These are phyloP conservation scores for Solanum appendiculatum DNA, from an alignment of 257 asterid species.

Conservation along the genomic window DNA sequence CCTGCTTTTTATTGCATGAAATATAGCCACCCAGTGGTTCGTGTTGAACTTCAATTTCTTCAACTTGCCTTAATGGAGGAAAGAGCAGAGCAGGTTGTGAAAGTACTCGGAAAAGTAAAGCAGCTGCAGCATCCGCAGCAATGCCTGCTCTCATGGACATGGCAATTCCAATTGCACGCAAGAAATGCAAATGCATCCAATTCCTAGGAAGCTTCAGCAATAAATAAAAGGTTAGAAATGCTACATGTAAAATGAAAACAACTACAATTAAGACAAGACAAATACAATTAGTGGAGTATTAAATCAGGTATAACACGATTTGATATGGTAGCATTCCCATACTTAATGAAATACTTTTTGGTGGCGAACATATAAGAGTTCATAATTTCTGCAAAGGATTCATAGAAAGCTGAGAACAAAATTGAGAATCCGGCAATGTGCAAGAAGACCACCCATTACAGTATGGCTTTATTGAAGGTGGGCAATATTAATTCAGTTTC, in stretches of 20 bases:
- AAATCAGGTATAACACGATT: neutral
- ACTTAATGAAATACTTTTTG: neutral
- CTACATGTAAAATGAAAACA: neutral
- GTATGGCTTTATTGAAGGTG: neutral
- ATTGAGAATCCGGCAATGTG: neutral
- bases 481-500: neutral
- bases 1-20: slow-evolving; percentile 66
- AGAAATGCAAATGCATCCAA: slow-evolving; percentile 99
- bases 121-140: slow-evolving; percentile 98
- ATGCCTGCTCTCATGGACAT: slow-evolving; percentile 99
- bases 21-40: slow-evolving; percentile 49
- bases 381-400: neutral
- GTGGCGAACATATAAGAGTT: neutral
- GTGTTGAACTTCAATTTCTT: slow-evolving; percentile 72
- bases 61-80: slow-evolving; percentile 91
- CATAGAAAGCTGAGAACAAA: neutral
- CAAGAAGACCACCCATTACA: neutral
- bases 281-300: neutral
- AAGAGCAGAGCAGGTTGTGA: slow-evolving; percentile 97
- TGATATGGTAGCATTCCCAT: neutral
- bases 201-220: slow-evolving; percentile 86
- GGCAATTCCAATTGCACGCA: slow-evolving; percentile 95
- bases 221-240: slow-evolving; percentile 17
- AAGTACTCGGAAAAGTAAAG: slow-evolving; percentile 90
- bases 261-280: neutral